Evolutionary conservation across 2,329 filamentous ascomycete species (phyloP).

Genomic region (Aureobasidium sp.): DNA sequence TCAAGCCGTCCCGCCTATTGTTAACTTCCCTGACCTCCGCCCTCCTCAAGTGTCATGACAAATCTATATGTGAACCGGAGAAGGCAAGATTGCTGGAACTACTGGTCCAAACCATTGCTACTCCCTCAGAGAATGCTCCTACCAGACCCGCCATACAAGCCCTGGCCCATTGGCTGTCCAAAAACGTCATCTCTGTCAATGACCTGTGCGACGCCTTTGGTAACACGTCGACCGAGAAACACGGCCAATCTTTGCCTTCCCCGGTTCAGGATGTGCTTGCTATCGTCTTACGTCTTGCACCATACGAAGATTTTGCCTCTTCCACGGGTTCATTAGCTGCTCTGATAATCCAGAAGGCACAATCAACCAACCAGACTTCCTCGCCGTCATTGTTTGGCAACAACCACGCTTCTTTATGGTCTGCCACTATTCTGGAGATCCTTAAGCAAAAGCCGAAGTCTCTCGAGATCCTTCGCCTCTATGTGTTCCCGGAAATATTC

Average conservation of each 20-base stretch:
- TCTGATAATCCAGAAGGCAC: conserved; percentile 20
- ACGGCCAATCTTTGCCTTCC: neutral
- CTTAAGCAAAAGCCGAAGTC: conserved; percentile 27
- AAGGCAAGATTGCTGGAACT: neutral
- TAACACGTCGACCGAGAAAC: neutral
- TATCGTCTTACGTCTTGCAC: neutral
- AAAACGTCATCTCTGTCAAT: conserved; percentile 40
- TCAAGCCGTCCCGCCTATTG: conserved; percentile 40
- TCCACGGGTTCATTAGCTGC: neutral
- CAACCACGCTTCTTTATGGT: conserved; percentile 25
- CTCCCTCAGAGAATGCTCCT: conserved; percentile 18
- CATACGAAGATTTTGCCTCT: conserved; percentile 24
- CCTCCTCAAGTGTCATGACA: conserved; percentile 23
- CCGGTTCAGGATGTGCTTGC: neutral
- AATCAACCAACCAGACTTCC: neutral
- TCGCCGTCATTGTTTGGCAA: conserved; percentile 1
- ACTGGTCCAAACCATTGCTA: conserved; percentile 16
- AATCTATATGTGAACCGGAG: neutral
- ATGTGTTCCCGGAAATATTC: conserved; percentile 41
- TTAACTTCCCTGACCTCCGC: conserved; percentile 31
- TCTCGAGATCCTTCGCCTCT: conserved; percentile 32
- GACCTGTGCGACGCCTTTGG: neutral
- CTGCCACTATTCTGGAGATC: conserved; percentile 26
- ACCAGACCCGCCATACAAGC: conserved; percentile 63
- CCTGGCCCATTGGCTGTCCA: conserved; percentile 56